phyloP scores from a whole-genome alignment of 2,329 filamentous ascomycete genomes.

The Aspergillus intermedius region DNA sequence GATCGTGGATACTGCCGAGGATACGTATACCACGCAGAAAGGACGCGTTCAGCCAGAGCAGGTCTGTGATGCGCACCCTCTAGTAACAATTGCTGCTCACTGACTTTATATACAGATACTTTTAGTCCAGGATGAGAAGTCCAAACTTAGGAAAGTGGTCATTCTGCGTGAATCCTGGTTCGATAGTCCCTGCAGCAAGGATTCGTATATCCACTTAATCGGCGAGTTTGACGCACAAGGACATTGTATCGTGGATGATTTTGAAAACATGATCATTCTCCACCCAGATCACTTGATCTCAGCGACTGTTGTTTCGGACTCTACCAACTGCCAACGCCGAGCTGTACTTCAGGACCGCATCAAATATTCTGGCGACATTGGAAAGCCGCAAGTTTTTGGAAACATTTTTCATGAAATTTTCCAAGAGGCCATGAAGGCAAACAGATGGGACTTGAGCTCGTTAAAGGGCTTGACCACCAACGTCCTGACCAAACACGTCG shows the following conservation, averaged over 20 bases:
- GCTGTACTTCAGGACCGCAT: slow-evolving; percentile 92
- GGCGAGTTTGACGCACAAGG: slow-evolving; percentile 65
- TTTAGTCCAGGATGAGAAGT: slow-evolving; percentile 71
- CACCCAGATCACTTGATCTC: slow-evolving; percentile 95
- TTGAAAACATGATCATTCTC: slow-evolving; percentile 77
- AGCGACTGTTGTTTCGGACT: slow-evolving; percentile 92
- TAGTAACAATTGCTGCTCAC: slow-evolving; percentile 3
- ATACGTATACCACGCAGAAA: slow-evolving; percentile 59
- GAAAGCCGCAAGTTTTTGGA: slow-evolving; percentile 79
- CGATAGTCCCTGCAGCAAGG: slow-evolving; percentile 67
- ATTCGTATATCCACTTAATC: slow-evolving; percentile 79
- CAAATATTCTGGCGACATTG: slow-evolving; percentile 78
- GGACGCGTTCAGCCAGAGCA: slow-evolving; percentile 62
- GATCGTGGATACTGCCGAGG: slow-evolving; percentile 65
- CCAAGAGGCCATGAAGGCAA: slow-evolving; percentile 77
- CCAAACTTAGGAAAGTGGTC: slow-evolving; percentile 59
- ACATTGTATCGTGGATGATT: slow-evolving; percentile 75
- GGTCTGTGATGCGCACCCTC: slow-evolving; percentile 44
- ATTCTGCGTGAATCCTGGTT: slow-evolving; percentile 80
- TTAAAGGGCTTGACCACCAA: slow-evolving; percentile 60
- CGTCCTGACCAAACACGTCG: slow-evolving; percentile 69
- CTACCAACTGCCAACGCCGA: slow-evolving; percentile 82
- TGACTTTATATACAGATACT: slow-evolving; percentile 55
- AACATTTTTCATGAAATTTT: slow-evolving; percentile 94
- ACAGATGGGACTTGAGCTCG: slow-evolving; percentile 69